Percentiles rank a stretch among this genome's conserved stretches.
These are phyloP conservation scores for Mycena rebaudengoi DNA, from an alignment of 768 basidiomycete species.

Conservation along the genomic window DNA sequence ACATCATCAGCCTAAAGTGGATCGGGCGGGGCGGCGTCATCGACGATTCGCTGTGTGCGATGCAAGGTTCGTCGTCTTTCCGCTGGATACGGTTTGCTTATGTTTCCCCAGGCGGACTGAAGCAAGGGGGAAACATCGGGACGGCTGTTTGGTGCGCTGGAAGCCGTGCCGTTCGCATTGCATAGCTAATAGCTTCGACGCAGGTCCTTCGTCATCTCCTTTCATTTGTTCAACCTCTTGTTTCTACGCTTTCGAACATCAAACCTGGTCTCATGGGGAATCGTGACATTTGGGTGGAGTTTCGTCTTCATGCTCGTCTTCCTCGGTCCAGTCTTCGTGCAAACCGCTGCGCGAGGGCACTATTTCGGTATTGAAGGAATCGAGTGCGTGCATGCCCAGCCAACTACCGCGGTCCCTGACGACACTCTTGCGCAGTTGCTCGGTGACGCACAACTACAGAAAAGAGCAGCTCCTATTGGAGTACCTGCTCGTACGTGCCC, in stretches of 20 bases:
- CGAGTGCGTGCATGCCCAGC: slow-evolving; percentile 33
- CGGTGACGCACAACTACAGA: slow-evolving; percentile 51
- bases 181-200: too few species aligned
- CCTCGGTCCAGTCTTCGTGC: slow-evolving; percentile 45
- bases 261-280: slow-evolving; percentile 30
- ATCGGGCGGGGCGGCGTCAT: slow-evolving; percentile 7
- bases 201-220: slow-evolving; percentile 25
- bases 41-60: slow-evolving; percentile 19
- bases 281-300: slow-evolving; percentile 38
- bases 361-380: slow-evolving; percentile 51
- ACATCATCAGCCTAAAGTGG: slow-evolving; percentile 29
- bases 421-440: slow-evolving; percentile 43
- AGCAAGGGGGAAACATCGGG: slow-evolving; percentile 47
- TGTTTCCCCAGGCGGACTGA: slow-evolving; percentile 34
- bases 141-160: slow-evolving; percentile 47
- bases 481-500: slow-evolving; percentile 44
- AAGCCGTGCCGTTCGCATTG: too few species aligned
- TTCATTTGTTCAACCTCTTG: slow-evolving; percentile 38
- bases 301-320: slow-evolving; percentile 39
- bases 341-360: slow-evolving; percentile 38
- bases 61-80: slow-evolving; percentile 19
- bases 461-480: slow-evolving; percentile 46
- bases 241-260: slow-evolving; percentile 42
- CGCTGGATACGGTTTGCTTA: neutral
- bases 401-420: neutral